phyloP scores from a whole-genome alignment of 108 stramenopile species.

The Schizochytrium sp. region DNA sequence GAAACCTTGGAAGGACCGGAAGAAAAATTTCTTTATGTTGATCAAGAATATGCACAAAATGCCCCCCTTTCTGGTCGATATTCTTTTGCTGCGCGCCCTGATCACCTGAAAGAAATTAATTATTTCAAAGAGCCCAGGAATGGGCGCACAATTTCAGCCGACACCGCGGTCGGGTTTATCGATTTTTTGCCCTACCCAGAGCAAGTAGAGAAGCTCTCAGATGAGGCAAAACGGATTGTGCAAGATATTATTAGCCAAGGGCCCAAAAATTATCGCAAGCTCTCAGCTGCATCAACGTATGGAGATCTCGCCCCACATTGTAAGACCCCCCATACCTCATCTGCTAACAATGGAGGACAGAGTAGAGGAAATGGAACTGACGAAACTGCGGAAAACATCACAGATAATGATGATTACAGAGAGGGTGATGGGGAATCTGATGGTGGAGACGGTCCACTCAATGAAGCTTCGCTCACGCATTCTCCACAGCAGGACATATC shows the following conservation, averaged over 20 bases:
- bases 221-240: neutral
- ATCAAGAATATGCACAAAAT: constrained; percentile 36
- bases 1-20: constrained; percentile 71
- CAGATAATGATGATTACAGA: too few species aligned
- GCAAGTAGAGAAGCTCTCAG: neutral
- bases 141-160: constrained; percentile 30
- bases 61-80: neutral
- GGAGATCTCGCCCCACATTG: too few species aligned
- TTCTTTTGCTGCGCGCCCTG: constrained; percentile 24
- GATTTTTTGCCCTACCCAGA: constrained; percentile 5
- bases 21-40: constrained; percentile 39
- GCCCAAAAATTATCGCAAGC: too few species aligned
- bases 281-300: too few species aligned
- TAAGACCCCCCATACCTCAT: too few species aligned
- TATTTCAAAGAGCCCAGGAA: constrained; percentile 54
- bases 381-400: too few species aligned
- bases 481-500: too few species aligned
- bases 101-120: constrained; percentile 26
- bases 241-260: neutral
- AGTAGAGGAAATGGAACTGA: too few species aligned
- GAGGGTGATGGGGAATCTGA: too few species aligned
- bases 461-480: too few species aligned
- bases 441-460: too few species aligned
- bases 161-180: neutral
- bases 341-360: too few species aligned